These are phyloP conservation scores for Aureobasidium sp. DNA, from an alignment of 2,329 filamentous ascomycete genomes.

Conservation along the genomic window DNA sequence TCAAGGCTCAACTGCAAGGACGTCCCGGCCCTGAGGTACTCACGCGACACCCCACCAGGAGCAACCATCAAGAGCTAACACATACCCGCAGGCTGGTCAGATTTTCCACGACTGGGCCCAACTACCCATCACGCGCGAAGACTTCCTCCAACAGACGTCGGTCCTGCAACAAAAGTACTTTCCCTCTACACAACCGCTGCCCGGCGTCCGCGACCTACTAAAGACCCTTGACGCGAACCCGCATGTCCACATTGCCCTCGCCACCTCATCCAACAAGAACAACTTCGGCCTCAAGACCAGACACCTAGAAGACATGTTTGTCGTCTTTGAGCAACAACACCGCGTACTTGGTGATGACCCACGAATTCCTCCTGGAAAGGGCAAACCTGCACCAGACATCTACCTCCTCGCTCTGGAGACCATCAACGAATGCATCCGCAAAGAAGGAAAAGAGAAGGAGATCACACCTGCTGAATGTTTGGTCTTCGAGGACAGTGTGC, in stretches of 20 bases:
- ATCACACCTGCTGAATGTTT: slow-evolving; percentile 81
- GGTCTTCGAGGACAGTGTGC: slow-evolving; percentile 92
- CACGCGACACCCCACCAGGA: not conserved
- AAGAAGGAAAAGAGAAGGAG: slow-evolving; percentile 50
- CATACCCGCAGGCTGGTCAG: slow-evolving; percentile 39
- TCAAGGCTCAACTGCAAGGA: slow-evolving; percentile 82
- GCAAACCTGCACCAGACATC: slow-evolving; percentile 92
- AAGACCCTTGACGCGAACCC: slow-evolving; percentile 47
- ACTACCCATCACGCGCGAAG: slow-evolving; percentile 63
- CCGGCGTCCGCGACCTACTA: slow-evolving; percentile 67
- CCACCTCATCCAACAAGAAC: slow-evolving; percentile 63
- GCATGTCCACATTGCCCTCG: slow-evolving; percentile 73
- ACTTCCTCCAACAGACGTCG: slow-evolving; percentile 55
- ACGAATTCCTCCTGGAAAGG: slow-evolving; percentile 68
- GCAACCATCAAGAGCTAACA: not conserved
- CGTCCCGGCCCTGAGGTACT: slow-evolving; percentile 49
- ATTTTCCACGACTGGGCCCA: slow-evolving; percentile 77
- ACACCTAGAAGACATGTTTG: slow-evolving; percentile 45
- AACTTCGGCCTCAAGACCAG: slow-evolving; percentile 73
- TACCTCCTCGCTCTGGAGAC: slow-evolving; percentile 78
- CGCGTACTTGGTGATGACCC: slow-evolving; percentile 79
- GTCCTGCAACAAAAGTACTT: slow-evolving; percentile 66
- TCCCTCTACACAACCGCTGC: slow-evolving; percentile 63
- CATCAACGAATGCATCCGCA: slow-evolving; percentile 65
- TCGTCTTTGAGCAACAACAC: slow-evolving; percentile 56